Percentiles rank a stretch among this genome's conserved stretches.
Evolutionary conservation across 2,329 filamentous ascomycete genomes (phyloP).

Genomic region (Neonectria magnoliae): DNA sequence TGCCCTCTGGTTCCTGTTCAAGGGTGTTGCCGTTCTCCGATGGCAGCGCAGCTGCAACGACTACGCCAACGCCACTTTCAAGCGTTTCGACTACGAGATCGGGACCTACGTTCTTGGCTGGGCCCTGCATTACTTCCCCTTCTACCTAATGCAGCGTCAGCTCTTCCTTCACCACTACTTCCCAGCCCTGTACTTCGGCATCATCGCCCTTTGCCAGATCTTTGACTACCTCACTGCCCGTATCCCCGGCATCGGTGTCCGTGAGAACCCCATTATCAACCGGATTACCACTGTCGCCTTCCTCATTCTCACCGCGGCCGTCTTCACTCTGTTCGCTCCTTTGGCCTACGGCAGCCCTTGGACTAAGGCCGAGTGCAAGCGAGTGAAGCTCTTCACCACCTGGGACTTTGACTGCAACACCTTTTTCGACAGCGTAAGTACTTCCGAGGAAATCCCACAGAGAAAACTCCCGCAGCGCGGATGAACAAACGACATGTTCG

Average conservation of each 20-base stretch:
- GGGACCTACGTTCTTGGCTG: conserved; percentile 90
- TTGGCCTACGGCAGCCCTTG: conserved; percentile 93
- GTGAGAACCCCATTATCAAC: conserved; percentile 75
- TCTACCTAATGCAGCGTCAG: conserved; percentile 97
- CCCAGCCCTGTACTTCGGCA: conserved; percentile 93
- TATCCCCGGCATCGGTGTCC: conserved; percentile 73
- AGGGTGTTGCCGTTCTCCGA: conserved; percentile 84
- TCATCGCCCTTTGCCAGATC: conserved; percentile 87
- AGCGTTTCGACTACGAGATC: conserved; percentile 97
- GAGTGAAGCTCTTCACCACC: conserved; percentile 84
- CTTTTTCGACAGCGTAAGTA: conserved; percentile 86
- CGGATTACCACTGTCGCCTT: conserved; percentile 78
- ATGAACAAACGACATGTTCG: conserved; percentile 18
- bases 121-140: conserved; percentile 99
- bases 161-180: conserved; percentile 99
- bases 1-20: conserved; percentile 81
- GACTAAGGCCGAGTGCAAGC: conserved; percentile 88
- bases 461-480: conserved; percentile 45
- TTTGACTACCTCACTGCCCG: conserved; percentile 87
- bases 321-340: conserved; percentile 87
- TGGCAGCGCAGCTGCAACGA: conserved; percentile 96
- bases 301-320: conserved; percentile 76
- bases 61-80: conserved; percentile 84
- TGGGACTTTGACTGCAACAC: conserved; percentile 99
- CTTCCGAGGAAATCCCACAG: conserved; percentile 46